Base-by-base conservation (phyloP, 768 basidiomycete species). In the Naematelia aurantialba region DNA sequence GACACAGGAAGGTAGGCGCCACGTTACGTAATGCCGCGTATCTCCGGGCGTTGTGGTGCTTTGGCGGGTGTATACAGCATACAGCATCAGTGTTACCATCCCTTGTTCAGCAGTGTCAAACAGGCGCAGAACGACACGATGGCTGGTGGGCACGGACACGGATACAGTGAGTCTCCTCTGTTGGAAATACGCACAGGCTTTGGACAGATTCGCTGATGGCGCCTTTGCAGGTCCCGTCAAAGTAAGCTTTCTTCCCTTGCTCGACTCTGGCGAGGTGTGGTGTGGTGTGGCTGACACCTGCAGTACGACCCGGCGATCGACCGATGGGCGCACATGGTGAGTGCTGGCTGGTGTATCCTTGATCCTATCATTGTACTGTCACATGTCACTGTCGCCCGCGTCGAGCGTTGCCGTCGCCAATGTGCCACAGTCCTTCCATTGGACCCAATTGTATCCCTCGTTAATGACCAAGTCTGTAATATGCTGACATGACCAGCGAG, bases 121-220 rank as follows among this genome's bases (percentile, higher is more conserved):
- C 5, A 55, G 19, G 31, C 8, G 25, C 29, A 63, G 10, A 22
- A 29, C 44, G 25, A 49, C 66, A 76, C 66, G 76, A 86, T 86
- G 85, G 85, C 82, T 70, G 89, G 82, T 69, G 77, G 73, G 63
- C 85, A 88, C 79, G 84, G 88, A 81, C 70, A 64, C 81, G 34
- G 34, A 39, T 76, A 61, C 44, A 52, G 56, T 66, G 53, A 65
- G 62, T 55, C 31, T 29, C 25, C 11, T 0, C 29, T 22, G 13
- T 31, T 39, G n/a, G n/a, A n/a, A n/a, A n/a, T n/a, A n/a, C n/a
- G n/a, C n/a, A n/a, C n/a, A n/a, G n/a, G n/a, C n/a, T n/a, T n/a
- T n/a, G n/a, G n/a, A n/a, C n/a, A n/a, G n/a, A 39, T 39, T 39
- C 17, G 34, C 34, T 39, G 17, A 39, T 62, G 58, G 53, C 52